phyloP scores from a whole-genome alignment of 192 early-diverging fungal genomes.

The Mortierella alpina region DNA sequence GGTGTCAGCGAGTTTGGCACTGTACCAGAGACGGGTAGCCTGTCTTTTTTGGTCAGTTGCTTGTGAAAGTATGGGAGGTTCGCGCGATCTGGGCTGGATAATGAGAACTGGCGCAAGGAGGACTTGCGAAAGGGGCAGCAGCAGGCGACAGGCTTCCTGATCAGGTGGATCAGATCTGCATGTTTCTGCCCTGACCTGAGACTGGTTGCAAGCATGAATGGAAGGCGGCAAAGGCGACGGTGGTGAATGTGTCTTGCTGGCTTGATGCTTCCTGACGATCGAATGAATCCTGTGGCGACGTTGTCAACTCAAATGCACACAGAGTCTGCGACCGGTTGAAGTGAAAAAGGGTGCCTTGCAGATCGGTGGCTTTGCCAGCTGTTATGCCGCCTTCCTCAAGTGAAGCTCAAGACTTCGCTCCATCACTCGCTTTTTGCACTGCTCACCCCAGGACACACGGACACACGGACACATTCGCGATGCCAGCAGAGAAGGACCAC shows the following conservation, averaged over 20 bases:
- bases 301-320: not conserved
- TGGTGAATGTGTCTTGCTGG: no score
- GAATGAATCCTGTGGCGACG: not conserved
- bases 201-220: conserved; percentile 10
- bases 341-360: not conserved
- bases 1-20: not conserved
- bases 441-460: no score
- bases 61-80: conserved; percentile 42
- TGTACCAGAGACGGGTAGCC: not conserved
- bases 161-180: not conserved
- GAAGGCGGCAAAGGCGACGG: no score
- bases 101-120: conserved; percentile 13
- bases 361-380: conserved; percentile 22
- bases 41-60: conserved; percentile 26
- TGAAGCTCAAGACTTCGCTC: not conserved
- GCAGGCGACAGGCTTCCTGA: not conserved
- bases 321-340: not conserved
- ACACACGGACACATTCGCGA: no score
- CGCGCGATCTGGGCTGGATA: conserved; percentile 2
- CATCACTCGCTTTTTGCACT: not conserved
- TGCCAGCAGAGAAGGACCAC: conserved; percentile 9
- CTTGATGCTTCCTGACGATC: not conserved
- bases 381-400: not conserved
- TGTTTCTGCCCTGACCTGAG: not conserved
- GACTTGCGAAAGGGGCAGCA: not conserved